Evolutionary conservation across 2,329 filamentous ascomycete genomes (phyloP), one percentile per base, ranked within the genome.

Genomic region (Teratosphaeriaceae sp.): DNA sequence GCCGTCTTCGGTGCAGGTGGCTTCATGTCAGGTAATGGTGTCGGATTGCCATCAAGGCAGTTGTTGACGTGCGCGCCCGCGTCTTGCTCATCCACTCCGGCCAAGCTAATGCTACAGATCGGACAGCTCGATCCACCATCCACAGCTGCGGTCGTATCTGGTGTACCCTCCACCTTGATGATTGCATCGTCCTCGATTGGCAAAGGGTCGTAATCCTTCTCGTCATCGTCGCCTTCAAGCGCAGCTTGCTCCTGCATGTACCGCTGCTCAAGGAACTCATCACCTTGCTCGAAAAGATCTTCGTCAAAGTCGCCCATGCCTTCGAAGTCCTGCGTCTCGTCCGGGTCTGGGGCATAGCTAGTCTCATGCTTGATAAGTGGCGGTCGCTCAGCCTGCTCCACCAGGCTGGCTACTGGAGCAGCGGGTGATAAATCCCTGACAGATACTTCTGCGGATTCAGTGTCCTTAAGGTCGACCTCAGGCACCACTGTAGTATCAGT

Each of bases 31-130:
- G 62, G 75, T 12, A 84, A 56, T 2, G 82, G 75, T 34, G 79
- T 75, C 4, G 84, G 77, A 35, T 84, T 84, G 1, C 88, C 88
- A 60, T 98, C 92, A 2, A 98, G 72, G 64, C 92, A 98, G 8
- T 82, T 80, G 61, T 98, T 98, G 51, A 98, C 92, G 63, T 98
- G 92, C 2, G 83, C 68, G 5, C 84, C 85, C 8, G 82, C 84
- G 54, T 90, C 78, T 59, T 88, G 61, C 44, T 79, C 46, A 66
- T 60, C 43, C 16, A 65, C 62, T 0, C 79, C 81, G 13, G 62
- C 66, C 24, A 96, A 69, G 49, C 66, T 79, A 1, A 71, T 70
- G 53, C 76, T 78, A 62, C 92, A 97, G 21, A 97, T 81, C 1
- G 90, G 90, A 61, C 89, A 97, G 19, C 65, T 60, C 2, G 67